Evolutionary conservation across 106 monocot genomes (phyloP).

Genomic region (Dendrobium chrysotoxum): DNA sequence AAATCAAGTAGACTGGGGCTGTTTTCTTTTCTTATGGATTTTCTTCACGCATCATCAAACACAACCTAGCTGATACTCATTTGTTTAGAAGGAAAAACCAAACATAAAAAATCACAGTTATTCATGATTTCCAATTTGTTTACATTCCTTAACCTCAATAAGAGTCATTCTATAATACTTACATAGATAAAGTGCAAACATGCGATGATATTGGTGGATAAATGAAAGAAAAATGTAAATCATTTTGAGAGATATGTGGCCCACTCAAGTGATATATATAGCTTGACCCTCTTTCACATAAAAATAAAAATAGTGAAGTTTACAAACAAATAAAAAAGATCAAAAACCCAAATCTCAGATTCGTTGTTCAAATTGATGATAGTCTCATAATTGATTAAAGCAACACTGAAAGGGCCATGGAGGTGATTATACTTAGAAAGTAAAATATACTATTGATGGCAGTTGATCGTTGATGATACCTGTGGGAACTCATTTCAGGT

Average conservation of each 20-base stretch:
- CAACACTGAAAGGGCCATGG: too few species aligned
- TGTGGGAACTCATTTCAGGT: too few species aligned
- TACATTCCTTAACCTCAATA: not conserved
- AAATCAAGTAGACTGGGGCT: not conserved
- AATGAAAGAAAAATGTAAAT: not conserved
- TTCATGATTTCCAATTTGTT: not conserved
- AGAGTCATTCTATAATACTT: not conserved
- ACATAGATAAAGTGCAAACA: not conserved
- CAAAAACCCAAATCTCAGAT: too few species aligned
- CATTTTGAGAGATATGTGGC: not conserved
- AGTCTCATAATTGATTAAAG: too few species aligned
- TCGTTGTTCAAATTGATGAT: too few species aligned
- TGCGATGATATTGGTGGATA: not conserved
- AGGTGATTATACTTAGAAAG: too few species aligned
- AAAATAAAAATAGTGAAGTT: too few species aligned
- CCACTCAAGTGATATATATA: not conserved
- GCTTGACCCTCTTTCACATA: not conserved
- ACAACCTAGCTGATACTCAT: not conserved
- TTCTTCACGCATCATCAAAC: not conserved
- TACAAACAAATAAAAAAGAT: too few species aligned
- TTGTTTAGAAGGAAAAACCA: not conserved
- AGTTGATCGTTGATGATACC: too few species aligned
- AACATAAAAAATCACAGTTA: not conserved
- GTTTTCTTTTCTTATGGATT: not conserved
- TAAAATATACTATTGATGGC: too few species aligned